These are phyloP conservation scores for Ceratocystis cubensis DNA, from an alignment of 2,329 filamentous ascomycete genomes.

Conservation along the genomic window DNA sequence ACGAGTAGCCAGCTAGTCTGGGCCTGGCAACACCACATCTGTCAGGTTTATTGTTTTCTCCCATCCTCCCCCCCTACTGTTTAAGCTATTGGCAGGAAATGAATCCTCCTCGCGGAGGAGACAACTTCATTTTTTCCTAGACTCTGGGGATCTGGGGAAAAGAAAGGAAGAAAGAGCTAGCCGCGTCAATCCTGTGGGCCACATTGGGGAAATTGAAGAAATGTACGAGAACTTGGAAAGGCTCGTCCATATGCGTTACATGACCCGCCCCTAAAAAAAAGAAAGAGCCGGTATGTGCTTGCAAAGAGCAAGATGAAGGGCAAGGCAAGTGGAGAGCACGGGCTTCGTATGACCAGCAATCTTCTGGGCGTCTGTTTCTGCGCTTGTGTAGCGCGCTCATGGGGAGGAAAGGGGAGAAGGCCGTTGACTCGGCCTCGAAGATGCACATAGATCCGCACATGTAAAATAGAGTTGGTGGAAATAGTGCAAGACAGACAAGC, in stretches of 20 bases:
- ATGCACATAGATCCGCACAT: neutral
- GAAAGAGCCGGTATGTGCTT: neutral
- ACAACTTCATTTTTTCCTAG: neutral
- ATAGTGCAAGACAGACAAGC: neutral
- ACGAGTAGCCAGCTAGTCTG: neutral
- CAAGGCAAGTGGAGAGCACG: neutral
- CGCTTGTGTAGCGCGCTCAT: neutral
- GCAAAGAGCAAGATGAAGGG: neutral
- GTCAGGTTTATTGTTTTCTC: constrained; percentile 1
- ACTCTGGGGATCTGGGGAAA: neutral
- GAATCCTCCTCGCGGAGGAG: constrained; percentile 3
- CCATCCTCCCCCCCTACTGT: neutral
- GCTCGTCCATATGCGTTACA: neutral
- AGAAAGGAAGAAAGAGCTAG: neutral
- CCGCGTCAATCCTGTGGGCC: neutral
- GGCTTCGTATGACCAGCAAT: neutral
- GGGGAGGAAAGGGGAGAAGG: neutral
- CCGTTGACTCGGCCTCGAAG: neutral
- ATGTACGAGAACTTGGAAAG: neutral
- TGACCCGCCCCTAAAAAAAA: neutral
- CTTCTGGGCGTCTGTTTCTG: neutral
- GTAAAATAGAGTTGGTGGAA: neutral
- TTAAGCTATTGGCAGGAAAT: neutral
- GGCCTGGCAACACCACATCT: neutral
- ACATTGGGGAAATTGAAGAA: neutral